Conservation (phyloP, 2,329 filamentous ascomycete genomes). For the Ophiosphaerella korrae region DNA sequence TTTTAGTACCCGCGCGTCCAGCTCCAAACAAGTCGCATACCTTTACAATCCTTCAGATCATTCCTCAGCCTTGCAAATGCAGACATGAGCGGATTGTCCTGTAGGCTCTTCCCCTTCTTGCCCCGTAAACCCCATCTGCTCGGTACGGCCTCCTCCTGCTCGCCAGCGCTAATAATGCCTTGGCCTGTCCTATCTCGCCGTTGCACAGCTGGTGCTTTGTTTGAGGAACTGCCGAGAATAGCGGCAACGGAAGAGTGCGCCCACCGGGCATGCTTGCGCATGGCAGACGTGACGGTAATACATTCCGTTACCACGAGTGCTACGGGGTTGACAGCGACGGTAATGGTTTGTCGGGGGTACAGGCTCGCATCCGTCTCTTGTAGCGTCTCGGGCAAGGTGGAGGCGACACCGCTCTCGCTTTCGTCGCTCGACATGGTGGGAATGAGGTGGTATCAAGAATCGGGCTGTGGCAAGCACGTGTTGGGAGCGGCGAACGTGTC, state of each 20-base stretch:
- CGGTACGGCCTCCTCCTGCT: slow-evolving; percentile 64
- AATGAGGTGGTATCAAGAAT: slow-evolving; percentile 1
- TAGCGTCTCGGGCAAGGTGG: slow-evolving; percentile 30
- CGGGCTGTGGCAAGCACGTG: slow-evolving; percentile 17
- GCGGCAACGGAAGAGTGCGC: slow-evolving; percentile 95
- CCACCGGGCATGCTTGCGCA: slow-evolving; percentile 96
- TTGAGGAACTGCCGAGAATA: slow-evolving; percentile 78
- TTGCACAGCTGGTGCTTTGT: slow-evolving; percentile 48
- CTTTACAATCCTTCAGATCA: slow-evolving; percentile 84
- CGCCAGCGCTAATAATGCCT: slow-evolving; percentile 40
- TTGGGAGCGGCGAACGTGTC: slow-evolving; percentile 24
- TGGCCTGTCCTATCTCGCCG: slow-evolving; percentile 43
- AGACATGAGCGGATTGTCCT: slow-evolving; percentile 95
- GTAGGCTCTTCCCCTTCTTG: slow-evolving; percentile 95
- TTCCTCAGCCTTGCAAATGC: slow-evolving; percentile 89
- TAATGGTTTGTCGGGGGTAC: slow-evolving; percentile 51
- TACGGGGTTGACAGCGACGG: slow-evolving; percentile 87
- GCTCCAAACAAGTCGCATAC: slow-evolving; percentile 51
- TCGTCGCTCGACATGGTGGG: slow-evolving; percentile 37
- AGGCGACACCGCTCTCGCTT: slow-evolving; percentile 26
- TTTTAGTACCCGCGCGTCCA: slow-evolving; percentile 25
- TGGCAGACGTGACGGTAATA: slow-evolving; percentile 96
- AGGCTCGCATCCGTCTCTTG: slow-evolving; percentile 28
- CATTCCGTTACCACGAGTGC: slow-evolving; percentile 97
- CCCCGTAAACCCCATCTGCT: slow-evolving; percentile 93